Percentiles rank a stretch among this genome's conserved stretches.
Conservation (phyloP, 345 rosid species). For the Salix brachista region DNA sequence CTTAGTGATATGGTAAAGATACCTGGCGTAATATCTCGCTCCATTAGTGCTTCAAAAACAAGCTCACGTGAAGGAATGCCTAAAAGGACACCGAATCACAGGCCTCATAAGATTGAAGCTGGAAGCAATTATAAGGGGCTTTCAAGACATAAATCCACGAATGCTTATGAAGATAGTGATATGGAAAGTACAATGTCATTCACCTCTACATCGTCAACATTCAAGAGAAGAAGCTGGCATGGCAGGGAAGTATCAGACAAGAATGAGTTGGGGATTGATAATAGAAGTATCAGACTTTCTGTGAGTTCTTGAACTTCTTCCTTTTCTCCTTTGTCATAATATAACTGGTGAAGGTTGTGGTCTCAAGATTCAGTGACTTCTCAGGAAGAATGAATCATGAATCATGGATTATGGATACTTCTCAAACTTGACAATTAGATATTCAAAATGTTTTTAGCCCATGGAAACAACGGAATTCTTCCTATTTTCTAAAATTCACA, state of each 20-base stretch:
- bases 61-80: neutral
- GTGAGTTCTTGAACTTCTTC: constrained; percentile 22
- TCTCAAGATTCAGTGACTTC: neutral
- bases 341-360: neutral
- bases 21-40: neutral
- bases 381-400: no score
- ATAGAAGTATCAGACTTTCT: constrained; percentile 7
- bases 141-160: constrained; percentile 18
- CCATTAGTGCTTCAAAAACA: neutral
- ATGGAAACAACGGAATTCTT: no score
- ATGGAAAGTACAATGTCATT: constrained; percentile 33
- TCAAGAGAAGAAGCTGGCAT: constrained; percentile 50
- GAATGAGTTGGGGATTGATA: constrained; percentile 29
- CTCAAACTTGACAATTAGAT: no score
- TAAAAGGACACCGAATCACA: neutral
- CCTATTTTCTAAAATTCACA: no score
- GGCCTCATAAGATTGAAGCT: constrained; percentile 4
- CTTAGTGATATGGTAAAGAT: neutral
- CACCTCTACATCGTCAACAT: constrained; percentile 14
- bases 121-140: constrained; percentile 15
- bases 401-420: no score
- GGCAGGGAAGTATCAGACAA: constrained; percentile 26
- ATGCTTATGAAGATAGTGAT: constrained; percentile 33
- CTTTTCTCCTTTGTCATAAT: neutral
- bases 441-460: no score